phyloP scores from a whole-genome alignment of 2,329 filamentous ascomycete genomes.

The Pseudogymnoascus sp. region DNA sequence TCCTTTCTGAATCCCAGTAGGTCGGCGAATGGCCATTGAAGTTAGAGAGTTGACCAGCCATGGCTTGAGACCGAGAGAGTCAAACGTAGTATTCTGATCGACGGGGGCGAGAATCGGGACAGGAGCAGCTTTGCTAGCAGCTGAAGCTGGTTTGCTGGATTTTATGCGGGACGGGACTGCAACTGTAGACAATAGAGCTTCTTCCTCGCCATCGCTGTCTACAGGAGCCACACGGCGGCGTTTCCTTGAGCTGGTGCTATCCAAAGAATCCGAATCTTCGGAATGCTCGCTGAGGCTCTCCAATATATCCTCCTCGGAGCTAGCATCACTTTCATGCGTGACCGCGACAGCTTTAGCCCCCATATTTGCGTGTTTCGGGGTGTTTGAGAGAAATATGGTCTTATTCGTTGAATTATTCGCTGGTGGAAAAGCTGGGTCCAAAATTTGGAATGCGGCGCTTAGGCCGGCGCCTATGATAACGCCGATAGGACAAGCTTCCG shows the following conservation, averaged over 20 bases:
- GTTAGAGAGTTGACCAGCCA: constrained; percentile 81
- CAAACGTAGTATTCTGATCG: constrained; percentile 57
- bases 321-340: background rate
- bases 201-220: constrained; percentile 6
- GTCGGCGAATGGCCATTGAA: constrained; percentile 72
- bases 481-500: constrained; percentile 5
- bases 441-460: constrained; percentile 7
- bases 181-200: background rate
- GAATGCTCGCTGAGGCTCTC: background rate
- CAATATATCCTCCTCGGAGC: background rate
- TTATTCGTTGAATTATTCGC: background rate
- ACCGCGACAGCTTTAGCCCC: constrained; percentile 1
- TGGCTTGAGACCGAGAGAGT: constrained; percentile 63
- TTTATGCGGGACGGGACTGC: constrained; percentile 10
- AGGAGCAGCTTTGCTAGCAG: constrained; percentile 5
- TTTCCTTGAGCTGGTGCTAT: constrained; percentile 25
- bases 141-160: background rate
- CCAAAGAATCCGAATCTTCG: constrained; percentile 26
- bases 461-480: constrained; percentile 7
- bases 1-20: constrained; percentile 85
- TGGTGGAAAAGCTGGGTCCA: constrained; percentile 8
- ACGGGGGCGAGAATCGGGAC: constrained; percentile 40
- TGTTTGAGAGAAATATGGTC: constrained; percentile 7
- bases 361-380: constrained; percentile 8
- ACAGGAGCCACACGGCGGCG: constrained; percentile 12